Percentiles rank a stretch among this genome's conserved stretches.
Conservation (phyloP, 345 rosid species). For the Eucalyptus cladocalyx region DNA sequence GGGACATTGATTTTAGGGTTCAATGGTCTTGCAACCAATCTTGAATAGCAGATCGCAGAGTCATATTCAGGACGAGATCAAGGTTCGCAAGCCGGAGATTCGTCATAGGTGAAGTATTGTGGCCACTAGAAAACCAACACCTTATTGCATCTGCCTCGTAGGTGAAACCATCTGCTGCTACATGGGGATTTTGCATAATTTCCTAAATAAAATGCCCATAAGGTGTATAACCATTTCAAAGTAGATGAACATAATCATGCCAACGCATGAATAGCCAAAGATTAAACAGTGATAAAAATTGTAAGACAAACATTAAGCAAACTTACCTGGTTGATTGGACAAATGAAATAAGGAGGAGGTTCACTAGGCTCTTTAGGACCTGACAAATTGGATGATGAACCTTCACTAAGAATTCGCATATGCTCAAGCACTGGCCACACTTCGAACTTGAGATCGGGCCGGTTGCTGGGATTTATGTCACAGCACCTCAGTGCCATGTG, state of each 20-base stretch:
- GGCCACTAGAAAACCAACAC: slow-evolving; percentile 69
- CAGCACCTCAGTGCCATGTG: slow-evolving; percentile 78
- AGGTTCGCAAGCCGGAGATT: slow-evolving; percentile 28
- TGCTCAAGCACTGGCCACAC: slow-evolving; percentile 86
- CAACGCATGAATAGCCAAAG: accelerated
- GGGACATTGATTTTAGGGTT: not conserved
- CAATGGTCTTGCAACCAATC: slow-evolving; percentile 40
- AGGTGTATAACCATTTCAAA: not conserved
- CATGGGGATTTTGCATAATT: slow-evolving; percentile 63
- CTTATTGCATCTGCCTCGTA: slow-evolving; percentile 52
- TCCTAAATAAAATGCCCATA: slow-evolving; percentile 20
- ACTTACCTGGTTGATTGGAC: slow-evolving; percentile 81
- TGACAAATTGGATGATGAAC: slow-evolving; percentile 16
- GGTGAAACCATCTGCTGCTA: slow-evolving; percentile 79
- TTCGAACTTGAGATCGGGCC: slow-evolving; percentile 66
- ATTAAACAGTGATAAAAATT: not conserved
- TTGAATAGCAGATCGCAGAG: slow-evolving; percentile 60
- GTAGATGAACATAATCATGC: not conserved
- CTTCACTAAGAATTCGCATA: slow-evolving; percentile 77
- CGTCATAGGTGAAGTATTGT: slow-evolving; percentile 66
- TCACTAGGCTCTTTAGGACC: slow-evolving; percentile 37
- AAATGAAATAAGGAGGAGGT: slow-evolving; percentile 69
- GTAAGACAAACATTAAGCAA: not conserved
- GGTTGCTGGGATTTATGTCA: slow-evolving; percentile 44
- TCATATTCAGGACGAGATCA: slow-evolving; percentile 53